Evolutionary conservation across 495 filamentous ascomycete genomes (phyloP).

Genomic region (Penicillium waksmanii): DNA sequence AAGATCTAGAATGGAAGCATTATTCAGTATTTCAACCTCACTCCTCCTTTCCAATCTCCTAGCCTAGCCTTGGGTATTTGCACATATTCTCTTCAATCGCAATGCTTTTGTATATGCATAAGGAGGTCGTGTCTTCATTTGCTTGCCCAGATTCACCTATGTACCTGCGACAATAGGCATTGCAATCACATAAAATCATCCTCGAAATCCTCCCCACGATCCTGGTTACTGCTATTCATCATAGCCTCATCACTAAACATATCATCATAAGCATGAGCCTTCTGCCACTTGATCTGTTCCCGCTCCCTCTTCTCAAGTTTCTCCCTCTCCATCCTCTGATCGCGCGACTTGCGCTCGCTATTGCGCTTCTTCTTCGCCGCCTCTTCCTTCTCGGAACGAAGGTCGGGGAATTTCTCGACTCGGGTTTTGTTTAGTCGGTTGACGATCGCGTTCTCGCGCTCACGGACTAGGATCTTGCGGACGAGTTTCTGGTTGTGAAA

Average conservation of each 20-base stretch:
- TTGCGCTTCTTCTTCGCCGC: slow-evolving; percentile 67
- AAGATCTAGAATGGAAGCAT: too few species aligned
- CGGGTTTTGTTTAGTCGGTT: slow-evolving; percentile 98
- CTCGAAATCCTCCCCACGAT: slow-evolving; percentile 51
- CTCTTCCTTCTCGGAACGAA: slow-evolving; percentile 77
- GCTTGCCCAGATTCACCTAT: too few species aligned
- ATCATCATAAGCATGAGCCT: slow-evolving; percentile 94
- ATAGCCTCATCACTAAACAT: slow-evolving; percentile 50
- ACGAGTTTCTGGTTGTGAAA: slow-evolving; percentile 91
- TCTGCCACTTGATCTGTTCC: slow-evolving; percentile 87
- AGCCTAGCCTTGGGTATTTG: too few species aligned
- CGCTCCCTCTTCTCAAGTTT: slow-evolving; percentile 75
- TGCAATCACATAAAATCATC: slow-evolving; percentile 59
- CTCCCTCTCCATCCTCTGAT: slow-evolving; percentile 80
- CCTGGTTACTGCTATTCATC: slow-evolving; percentile 52
- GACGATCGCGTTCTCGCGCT: slow-evolving; percentile 84
- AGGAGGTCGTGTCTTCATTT: too few species aligned
- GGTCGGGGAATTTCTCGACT: slow-evolving; percentile 80
- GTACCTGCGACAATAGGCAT: neutral
- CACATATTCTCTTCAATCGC: too few species aligned
- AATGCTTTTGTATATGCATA: too few species aligned
- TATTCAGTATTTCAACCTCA: too few species aligned
- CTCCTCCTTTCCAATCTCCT: too few species aligned
- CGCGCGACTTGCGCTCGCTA: slow-evolving; percentile 66
- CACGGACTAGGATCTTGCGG: slow-evolving; percentile 72